Evolutionary conservation across 129 eudicot species (phyloP).

Genomic region (Mikania micrantha): DNA sequence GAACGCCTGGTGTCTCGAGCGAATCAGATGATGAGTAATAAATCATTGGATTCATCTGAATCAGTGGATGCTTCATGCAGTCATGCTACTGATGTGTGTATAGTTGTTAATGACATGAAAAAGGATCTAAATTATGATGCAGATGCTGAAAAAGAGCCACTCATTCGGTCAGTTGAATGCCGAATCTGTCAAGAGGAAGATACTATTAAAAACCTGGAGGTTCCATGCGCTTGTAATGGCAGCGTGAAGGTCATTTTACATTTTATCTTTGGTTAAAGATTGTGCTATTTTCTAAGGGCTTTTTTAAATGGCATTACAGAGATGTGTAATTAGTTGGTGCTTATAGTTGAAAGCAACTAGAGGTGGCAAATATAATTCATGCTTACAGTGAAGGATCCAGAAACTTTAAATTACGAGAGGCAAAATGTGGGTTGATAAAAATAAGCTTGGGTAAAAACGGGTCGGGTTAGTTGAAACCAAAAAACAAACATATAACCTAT

Average conservation of each 20-base stretch:
- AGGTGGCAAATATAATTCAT: not conserved
- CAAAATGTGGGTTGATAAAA: too few species aligned
- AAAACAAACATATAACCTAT: too few species aligned
- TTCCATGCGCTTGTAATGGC: constrained; percentile 71
- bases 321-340: not conserved
- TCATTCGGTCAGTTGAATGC: constrained; percentile 61
- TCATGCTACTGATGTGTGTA: constrained; percentile 17
- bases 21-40: constrained; percentile 35
- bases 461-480: too few species aligned
- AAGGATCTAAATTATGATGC: constrained; percentile 24
- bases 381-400: too few species aligned
- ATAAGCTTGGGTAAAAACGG: too few species aligned
- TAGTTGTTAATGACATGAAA: constrained; percentile 20
- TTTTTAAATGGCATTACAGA: not conserved
- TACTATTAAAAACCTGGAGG: constrained; percentile 46
- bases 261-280: not conserved
- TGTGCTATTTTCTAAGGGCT: not conserved
- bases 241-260: constrained; percentile 54
- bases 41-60: constrained; percentile 9
- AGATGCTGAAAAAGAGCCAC: constrained; percentile 51
- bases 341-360: not conserved
- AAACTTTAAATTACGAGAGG: too few species aligned
- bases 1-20: constrained; percentile 34
- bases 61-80: constrained; percentile 1
- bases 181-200: constrained; percentile 89